Evolutionary conservation across 805 yeast species (phyloP), one percentile per base, ranked within the genome.

Genomic region (Ogataea nakhonphanomensis): DNA sequence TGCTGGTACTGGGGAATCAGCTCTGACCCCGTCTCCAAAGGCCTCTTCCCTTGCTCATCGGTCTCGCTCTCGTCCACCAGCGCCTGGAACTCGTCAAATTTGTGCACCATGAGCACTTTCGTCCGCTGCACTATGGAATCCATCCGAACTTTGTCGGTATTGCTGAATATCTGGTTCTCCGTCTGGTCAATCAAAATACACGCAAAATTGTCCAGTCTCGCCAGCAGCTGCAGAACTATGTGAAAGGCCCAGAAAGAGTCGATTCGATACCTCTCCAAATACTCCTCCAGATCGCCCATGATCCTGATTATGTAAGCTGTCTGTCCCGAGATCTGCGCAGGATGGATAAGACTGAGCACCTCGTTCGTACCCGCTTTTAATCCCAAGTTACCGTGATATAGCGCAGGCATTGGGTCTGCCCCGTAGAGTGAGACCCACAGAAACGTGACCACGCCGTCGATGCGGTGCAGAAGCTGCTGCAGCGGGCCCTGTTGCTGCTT

Each of bases 261-360:
- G 14, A 61, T 10, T 2, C 42, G 35, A 34, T 57, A 66, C 48
- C 71, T 78, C 10, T 65, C 70, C 7, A 80, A 48, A 49, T 74
- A 83, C 47, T 82, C 90, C 34, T 78, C 70, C 22, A 82, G 53
- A 46, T 83, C 89, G 35, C 84, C 87, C 35, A 86, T 74, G 2
- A 84, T 69, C 29, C 71, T 70, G 17, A 86, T 64, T 12, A 83
- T 59, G 49, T 81, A 83, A 37, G 78, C 78, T 0, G 73, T 66
- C 56, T 82, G 90, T 1, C 85, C 86, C 53, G 75, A 76, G n/a
- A 49, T 26, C 5, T 44, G 43, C 17, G 44, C 29, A 12, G 54
- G 48, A 11, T 51, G 46, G 7, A 51, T 39, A n/a, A 31, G 30
- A 6, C 33, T 42, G 10, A 49, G 50, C n/a, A 43, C 29, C 24